A percentile compares a stretch with the other conserved stretches of the same genome.
Evolutionary conservation across 257 asterid genomes (phyloP).

Genomic region (Solanum ossicruentum): DNA sequence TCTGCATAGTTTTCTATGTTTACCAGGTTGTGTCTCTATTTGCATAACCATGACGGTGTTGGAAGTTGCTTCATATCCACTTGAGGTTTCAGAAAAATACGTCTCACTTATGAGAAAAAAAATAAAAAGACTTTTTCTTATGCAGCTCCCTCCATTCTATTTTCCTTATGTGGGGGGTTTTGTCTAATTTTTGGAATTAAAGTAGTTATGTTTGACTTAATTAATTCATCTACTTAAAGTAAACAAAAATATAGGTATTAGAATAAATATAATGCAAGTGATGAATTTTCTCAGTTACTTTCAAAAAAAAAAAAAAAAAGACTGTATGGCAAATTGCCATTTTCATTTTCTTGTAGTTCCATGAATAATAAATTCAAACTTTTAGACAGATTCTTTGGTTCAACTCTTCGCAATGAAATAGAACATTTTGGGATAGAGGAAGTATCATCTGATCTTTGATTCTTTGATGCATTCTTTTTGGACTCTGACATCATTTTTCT

Average conservation of each 20-base stretch:
- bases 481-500: neutral
- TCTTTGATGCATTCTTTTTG: neutral
- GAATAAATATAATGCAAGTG: neutral
- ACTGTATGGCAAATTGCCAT: neutral
- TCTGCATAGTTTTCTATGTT: neutral
- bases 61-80: neutral
- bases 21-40: neutral
- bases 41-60: neutral
- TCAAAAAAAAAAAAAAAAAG: neutral
- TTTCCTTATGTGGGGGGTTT: neutral
- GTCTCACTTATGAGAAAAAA: neutral
- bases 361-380: neutral
- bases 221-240: neutral
- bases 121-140: neutral
- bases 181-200: neutral
- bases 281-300: neutral
- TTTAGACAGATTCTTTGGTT: neutral
- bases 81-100: neutral
- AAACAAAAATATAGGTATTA: neutral
- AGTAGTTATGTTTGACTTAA: neutral
- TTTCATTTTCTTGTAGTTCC: neutral
- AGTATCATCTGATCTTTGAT: neutral
- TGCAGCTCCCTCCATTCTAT: neutral
- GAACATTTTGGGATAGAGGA: neutral
- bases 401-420: neutral